These are phyloP conservation scores for Volvox africanus DNA, from an alignment of 139 green algal species.

Conservation along the genomic window DNA sequence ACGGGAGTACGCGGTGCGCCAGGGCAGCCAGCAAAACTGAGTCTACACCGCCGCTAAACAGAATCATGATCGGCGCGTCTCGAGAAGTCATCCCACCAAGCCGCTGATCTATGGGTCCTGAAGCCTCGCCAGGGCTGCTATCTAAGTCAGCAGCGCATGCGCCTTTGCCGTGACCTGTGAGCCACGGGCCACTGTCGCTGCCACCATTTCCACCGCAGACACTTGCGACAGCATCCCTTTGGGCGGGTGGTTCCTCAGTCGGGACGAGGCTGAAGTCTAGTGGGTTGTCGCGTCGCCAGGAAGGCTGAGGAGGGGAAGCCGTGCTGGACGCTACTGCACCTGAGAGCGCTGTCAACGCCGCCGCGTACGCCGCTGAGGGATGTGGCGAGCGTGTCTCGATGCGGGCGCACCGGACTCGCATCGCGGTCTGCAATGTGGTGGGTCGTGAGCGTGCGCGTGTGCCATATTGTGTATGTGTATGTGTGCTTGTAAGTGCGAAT, in stretches of 20 bases:
- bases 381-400: constrained; percentile 47
- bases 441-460: too few relatives aligned
- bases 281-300: neutral
- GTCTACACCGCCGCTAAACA: constrained; percentile 94
- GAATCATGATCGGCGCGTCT: constrained; percentile 75
- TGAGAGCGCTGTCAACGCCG: neutral
- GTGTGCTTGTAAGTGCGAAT: too few relatives aligned
- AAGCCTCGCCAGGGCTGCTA: too few relatives aligned
- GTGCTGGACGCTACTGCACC: neutral
- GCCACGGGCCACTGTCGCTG: neutral
- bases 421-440: constrained; percentile 37
- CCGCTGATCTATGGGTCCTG: too few relatives aligned
- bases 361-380: neutral
- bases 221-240: neutral
- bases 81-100: neutral
- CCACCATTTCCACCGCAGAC: neutral
- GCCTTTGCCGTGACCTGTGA: neutral
- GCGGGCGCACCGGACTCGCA: constrained; percentile 63
- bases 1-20: constrained; percentile 72
- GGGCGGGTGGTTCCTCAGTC: too few relatives aligned
- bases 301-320: neutral
- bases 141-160: too few relatives aligned
- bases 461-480: too few relatives aligned
- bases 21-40: constrained; percentile 87
- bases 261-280: neutral